Evolutionary conservation across 352 stramenopile species (phyloP).

Genomic region (Phytophthora pistaciae): DNA sequence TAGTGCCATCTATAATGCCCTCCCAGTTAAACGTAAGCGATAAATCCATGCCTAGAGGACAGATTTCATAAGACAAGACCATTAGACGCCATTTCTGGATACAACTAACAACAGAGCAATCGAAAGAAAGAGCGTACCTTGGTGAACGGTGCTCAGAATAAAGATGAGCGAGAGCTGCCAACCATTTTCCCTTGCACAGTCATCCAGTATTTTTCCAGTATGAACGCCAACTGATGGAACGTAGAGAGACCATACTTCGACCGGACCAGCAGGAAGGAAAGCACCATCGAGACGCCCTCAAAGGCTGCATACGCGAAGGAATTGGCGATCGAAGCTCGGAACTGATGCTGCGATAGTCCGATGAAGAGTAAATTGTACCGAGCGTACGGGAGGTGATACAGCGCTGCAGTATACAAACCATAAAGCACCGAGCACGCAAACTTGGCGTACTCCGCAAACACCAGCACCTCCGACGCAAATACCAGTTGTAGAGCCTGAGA

Average conservation of each 20-base stretch:
- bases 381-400: conserved; percentile 19
- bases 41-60: conserved; percentile 21
- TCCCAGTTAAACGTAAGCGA: conserved; percentile 31
- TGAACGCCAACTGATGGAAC: conserved; percentile 38
- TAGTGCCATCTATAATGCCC: conserved; percentile 17
- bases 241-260: background rate
- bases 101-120: background rate
- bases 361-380: conserved; percentile 26
- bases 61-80: background rate
- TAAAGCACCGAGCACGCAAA: conserved; percentile 34
- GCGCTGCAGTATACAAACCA: conserved; percentile 26
- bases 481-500: conserved; percentile 32
- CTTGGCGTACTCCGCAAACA: conserved; percentile 43
- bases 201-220: conserved; percentile 46
- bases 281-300: background rate
- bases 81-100: too few species aligned
- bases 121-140: background rate
- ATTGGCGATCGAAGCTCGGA: background rate
- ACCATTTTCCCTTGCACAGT: conserved; percentile 33
- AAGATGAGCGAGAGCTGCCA: conserved; percentile 35
- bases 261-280: background rate
- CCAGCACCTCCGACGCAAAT: conserved; percentile 31
- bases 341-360: conserved; percentile 7
- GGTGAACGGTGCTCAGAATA: conserved; percentile 24
- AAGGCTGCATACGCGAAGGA: background rate